phyloP scores from a whole-genome alignment of 1,284 basidiomycete genomes.

The Porodaedalea pini region DNA sequence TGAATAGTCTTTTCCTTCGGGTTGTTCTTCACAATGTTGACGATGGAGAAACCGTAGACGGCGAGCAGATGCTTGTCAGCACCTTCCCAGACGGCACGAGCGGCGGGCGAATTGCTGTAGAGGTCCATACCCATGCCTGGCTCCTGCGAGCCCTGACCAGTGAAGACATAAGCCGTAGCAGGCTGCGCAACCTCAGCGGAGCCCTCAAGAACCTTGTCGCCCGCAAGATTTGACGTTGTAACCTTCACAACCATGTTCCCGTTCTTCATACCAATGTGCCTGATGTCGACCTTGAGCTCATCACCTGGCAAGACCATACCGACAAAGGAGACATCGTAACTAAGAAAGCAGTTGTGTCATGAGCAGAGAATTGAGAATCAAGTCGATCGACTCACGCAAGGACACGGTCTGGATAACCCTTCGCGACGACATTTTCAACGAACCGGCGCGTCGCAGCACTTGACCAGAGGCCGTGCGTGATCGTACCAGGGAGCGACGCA shows the following conservation, averaged over 20 bases:
- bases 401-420: slow-evolving; percentile 90
- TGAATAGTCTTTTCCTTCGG: slow-evolving; percentile 97
- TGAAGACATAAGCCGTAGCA: slow-evolving; percentile 95
- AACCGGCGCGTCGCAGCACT: slow-evolving; percentile 92
- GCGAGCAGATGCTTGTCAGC: slow-evolving; percentile 91
- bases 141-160: slow-evolving; percentile 98
- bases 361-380: neutral
- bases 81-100: slow-evolving; percentile 94
- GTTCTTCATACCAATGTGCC: slow-evolving; percentile 86
- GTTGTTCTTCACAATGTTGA: slow-evolving; percentile 98
- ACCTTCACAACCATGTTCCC: slow-evolving; percentile 93
- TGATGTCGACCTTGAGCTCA: slow-evolving; percentile 83
- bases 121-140: slow-evolving; percentile 99
- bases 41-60: slow-evolving; percentile 96
- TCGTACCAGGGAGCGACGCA: slow-evolving; percentile 91
- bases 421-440: slow-evolving; percentile 91
- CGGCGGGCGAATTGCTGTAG: slow-evolving; percentile 89
- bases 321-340: slow-evolving; percentile 89
- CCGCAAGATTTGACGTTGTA: slow-evolving; percentile 80
- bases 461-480: slow-evolving; percentile 97
- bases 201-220: slow-evolving; percentile 90
- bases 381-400: slow-evolving; percentile 55
- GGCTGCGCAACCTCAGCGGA: slow-evolving; percentile 92
- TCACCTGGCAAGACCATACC: slow-evolving; percentile 98
- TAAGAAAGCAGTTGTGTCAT: slow-evolving; percentile 29